Percentiles rank a stretch among this genome's conserved stretches.
Evolutionary conservation across 176 grass and related monocot genomes (phyloP).

Genomic region (Zoysia pacifica): DNA sequence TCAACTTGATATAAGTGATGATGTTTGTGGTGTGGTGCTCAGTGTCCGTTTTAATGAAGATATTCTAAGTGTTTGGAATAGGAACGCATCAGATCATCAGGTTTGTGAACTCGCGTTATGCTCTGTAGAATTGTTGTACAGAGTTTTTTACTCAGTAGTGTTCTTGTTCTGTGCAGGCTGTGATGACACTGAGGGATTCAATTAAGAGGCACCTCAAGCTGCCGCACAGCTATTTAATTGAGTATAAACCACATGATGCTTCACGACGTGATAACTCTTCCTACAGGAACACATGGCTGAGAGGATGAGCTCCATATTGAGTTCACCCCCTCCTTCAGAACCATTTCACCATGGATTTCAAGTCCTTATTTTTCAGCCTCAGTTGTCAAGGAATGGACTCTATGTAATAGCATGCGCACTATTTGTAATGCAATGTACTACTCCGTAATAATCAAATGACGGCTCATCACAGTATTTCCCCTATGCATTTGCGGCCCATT

Average conservation of each 20-base stretch:
- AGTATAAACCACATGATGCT: constrained; percentile 94
- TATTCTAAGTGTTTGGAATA: constrained; percentile 96
- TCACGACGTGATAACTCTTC: constrained; percentile 90
- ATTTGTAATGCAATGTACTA: constrained; percentile 36
- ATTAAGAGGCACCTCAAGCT: constrained; percentile 97
- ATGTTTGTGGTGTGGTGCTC: constrained; percentile 87
- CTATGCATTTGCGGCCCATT: not conserved
- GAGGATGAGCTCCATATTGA: constrained; percentile 46
- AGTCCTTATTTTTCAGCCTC: not conserved
- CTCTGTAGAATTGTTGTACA: not conserved
- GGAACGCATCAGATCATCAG: constrained; percentile 88
- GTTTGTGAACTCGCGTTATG: constrained; percentile 39
- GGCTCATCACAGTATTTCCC: not conserved
- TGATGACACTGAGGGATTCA: constrained; percentile 89
- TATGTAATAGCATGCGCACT: constrained; percentile 9
- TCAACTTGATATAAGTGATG: constrained; percentile 91
- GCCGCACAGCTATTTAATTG: constrained; percentile 91
- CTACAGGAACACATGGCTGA: constrained; percentile 96
- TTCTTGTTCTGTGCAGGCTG: constrained; percentile 52
- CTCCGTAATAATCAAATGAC: constrained; percentile 12
- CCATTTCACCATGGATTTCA: not conserved
- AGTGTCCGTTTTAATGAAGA: constrained; percentile 94
- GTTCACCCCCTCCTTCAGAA: not conserved
- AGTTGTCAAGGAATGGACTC: not conserved
- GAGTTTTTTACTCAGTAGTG: not conserved